These are phyloP conservation scores for Ophiostoma sp. DNA, from an alignment of 2,329 filamentous ascomycete genomes.

Conservation along the genomic window DNA sequence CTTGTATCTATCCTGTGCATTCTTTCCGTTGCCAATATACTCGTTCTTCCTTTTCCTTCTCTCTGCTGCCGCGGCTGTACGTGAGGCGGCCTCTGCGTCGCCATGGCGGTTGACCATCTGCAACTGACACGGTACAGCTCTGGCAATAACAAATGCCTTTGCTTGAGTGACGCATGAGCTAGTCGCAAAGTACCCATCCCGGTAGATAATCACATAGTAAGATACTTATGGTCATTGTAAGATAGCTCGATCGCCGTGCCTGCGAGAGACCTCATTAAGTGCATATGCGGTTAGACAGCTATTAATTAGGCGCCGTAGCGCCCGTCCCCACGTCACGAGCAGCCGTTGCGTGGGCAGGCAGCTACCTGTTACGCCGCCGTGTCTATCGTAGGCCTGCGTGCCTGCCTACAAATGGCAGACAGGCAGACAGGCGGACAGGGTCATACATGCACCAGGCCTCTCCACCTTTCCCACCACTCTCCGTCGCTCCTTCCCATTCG, in stretches of 20 bases:
- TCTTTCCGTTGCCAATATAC: not conserved
- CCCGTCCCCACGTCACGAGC: conserved; percentile 12
- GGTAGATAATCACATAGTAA: no score
- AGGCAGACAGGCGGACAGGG: not conserved
- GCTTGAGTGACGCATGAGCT: no score
- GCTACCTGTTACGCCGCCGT: conserved; percentile 19
- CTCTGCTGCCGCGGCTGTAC: no score
- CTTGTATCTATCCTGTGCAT: not conserved
- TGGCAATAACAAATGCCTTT: no score
- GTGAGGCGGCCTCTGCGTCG: no score
- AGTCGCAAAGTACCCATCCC: no score
- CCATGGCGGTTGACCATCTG: no score
- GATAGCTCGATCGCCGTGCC: no score
- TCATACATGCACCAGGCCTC: not conserved
- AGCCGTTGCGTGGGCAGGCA: conserved; percentile 14
- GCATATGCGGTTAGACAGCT: conserved; percentile 16
- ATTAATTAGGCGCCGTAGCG: not conserved
- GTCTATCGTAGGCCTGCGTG: not conserved
- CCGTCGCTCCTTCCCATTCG: conserved; percentile 9
- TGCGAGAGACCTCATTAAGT: not conserved
- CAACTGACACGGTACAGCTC: no score
- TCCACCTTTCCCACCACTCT: conserved; percentile 2
- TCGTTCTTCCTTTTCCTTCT: no score
- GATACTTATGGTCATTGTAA: no score
- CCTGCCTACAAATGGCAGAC: not conserved